phyloP scores from a whole-genome alignment of 139 green algal genomes.

The Desmodesmus armatus region DNA sequence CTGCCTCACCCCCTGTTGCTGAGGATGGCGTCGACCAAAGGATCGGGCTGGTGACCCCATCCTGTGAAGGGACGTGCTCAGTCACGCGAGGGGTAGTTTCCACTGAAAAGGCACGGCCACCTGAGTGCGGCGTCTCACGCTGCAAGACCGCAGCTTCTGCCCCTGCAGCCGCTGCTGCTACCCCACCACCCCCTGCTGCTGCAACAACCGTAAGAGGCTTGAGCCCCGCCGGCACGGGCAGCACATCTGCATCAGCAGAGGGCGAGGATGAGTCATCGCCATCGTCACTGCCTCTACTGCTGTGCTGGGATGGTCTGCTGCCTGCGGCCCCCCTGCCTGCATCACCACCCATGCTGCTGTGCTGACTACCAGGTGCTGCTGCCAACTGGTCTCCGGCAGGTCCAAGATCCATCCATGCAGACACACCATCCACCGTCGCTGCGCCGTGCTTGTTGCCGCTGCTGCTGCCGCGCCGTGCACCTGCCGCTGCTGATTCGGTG shows the following conservation, averaged over 20 bases:
- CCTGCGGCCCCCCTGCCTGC: neutral
- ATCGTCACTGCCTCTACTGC: no score
- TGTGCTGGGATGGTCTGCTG: no score
- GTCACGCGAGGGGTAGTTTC: neutral
- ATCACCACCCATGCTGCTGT: neutral
- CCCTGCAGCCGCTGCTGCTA: slow-evolving; percentile 10
- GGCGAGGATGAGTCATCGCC: neutral
- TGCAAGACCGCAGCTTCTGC: neutral
- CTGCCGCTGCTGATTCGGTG: neutral
- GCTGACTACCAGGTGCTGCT: slow-evolving; percentile 1
- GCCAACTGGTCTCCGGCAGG: neutral
- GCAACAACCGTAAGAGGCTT: neutral
- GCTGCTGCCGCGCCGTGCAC: neutral
- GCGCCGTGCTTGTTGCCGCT: neutral
- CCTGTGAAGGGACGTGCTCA: neutral
- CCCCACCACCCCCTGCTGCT: neutral
- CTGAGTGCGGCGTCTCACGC: neutral
- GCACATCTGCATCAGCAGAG: neutral
- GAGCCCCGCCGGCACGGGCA: neutral
- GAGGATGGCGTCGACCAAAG: slow-evolving; percentile 6
- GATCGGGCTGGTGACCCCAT: neutral
- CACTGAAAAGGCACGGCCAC: slow-evolving; percentile 3
- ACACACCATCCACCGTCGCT: neutral
- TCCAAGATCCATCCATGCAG: no score
- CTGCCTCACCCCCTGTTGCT: slow-evolving; percentile 4